Evolutionary conservation across 2,329 filamentous ascomycete species (phyloP).

Genomic region (Aureobasidium sp.): DNA sequence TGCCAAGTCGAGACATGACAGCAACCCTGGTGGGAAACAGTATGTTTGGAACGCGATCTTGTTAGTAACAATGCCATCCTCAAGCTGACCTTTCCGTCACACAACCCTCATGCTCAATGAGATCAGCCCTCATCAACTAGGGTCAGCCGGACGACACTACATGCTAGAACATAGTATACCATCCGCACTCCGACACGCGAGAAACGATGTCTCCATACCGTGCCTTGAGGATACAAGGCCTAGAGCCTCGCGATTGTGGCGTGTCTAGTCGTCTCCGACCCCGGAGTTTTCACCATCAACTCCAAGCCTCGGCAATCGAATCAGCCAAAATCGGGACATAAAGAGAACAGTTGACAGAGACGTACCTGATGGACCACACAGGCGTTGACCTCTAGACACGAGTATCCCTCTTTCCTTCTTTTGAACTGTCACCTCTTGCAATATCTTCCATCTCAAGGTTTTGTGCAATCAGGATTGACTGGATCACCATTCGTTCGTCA

Average conservation of each 20-base stretch:
- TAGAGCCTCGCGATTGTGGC: not conserved
- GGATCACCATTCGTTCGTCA: not conserved
- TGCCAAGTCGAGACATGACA: not conserved
- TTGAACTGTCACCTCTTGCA: not conserved
- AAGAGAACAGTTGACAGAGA: not conserved
- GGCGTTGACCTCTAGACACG: not conserved
- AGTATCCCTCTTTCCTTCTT: not conserved
- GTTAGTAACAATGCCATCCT: not conserved
- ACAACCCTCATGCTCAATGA: not conserved
- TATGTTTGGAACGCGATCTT: not conserved
- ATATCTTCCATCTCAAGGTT: not conserved
- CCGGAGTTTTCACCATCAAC: not conserved
- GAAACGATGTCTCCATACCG: not conserved
- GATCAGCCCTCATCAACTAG: not conserved
- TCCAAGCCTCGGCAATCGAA: slow-evolving; percentile 4
- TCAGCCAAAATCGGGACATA: slow-evolving; percentile 4
- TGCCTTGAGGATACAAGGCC: not conserved
- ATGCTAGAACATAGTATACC: not conserved
- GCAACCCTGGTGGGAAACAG: not conserved
- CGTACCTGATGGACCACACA: not conserved
- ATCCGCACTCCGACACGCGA: not conserved
- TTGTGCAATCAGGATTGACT: not conserved
- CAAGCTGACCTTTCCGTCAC: too few relatives aligned
- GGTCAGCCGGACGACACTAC: not conserved
- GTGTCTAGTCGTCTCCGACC: not conserved